Evolutionary conservation across 1,284 basidiomycete genomes (phyloP).

Genomic region (Rhodotorula sp.): DNA sequence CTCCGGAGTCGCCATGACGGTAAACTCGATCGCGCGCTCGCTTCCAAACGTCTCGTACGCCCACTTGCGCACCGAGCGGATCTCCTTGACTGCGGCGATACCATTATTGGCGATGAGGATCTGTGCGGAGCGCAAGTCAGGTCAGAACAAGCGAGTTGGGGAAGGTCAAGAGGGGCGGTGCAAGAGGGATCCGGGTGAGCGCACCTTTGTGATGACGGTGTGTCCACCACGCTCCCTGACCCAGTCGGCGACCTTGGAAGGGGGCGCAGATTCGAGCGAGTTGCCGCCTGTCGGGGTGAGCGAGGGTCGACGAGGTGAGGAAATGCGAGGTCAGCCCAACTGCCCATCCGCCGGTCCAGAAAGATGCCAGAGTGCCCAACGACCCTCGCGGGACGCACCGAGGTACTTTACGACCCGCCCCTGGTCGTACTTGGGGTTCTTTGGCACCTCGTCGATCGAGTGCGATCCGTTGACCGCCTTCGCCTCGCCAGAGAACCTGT

Average conservation of each 20-base stretch:
- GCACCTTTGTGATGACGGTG: slow-evolving; percentile 96
- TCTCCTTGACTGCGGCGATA: slow-evolving; percentile 99
- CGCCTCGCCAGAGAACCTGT: not conserved
- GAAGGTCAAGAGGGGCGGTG: not conserved
- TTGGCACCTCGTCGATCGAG: slow-evolving; percentile 9
- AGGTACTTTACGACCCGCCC: slow-evolving; percentile 80
- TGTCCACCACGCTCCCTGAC: slow-evolving; percentile 90
- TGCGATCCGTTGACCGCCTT: slow-evolving; percentile 1
- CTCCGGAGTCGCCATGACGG: slow-evolving; percentile 99
- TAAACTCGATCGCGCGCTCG: slow-evolving; percentile 95
- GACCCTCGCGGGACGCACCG: slow-evolving; percentile 53
- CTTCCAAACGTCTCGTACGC: slow-evolving; percentile 98
- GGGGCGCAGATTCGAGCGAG: slow-evolving; percentile 75
- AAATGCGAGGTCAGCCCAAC: not conserved
- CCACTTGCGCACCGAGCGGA: slow-evolving; percentile 98
- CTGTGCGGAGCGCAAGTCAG: slow-evolving; percentile 51
- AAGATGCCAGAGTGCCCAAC: too few relatives aligned
- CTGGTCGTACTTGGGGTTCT: slow-evolving; percentile 46
- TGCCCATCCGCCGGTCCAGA: too few relatives aligned
- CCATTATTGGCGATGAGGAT: slow-evolving; percentile 96
- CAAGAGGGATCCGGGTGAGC: slow-evolving; percentile 34
- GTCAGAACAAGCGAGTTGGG: slow-evolving; percentile 6
- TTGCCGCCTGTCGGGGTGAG: slow-evolving; percentile 69
- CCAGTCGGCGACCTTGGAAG: slow-evolving; percentile 82
- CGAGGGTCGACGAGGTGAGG: not conserved